Base-by-base conservation (phyloP, 2,329 filamentous ascomycete species). In the Trichoderma sp. region DNA sequence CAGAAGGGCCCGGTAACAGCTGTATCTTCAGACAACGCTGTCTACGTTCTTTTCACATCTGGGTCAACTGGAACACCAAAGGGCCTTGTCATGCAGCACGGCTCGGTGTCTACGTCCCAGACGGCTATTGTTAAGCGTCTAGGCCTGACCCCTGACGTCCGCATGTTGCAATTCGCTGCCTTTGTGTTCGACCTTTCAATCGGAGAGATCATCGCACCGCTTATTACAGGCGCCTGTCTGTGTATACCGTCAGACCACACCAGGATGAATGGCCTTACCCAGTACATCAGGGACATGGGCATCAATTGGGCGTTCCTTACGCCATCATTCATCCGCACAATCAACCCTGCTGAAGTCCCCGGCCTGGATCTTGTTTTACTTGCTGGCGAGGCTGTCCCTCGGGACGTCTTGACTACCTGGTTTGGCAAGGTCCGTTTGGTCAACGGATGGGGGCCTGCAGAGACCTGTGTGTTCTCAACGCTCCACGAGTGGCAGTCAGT, bases 41-140 rank as follows among this genome's bases (percentile, higher is more conserved):
- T 67, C 0, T 73, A 72, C 44, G 62, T 72, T 1, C 43, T 73
- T 0, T 73, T 73, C 28, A 73, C 71, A 0, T 72, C 70, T 2
- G 72, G 71, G 10, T 68, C 66, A 5, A 73, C 72, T 0, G 72
- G 71, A 7, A 66, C 52, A 6, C 71, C 72, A 0, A 73, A 73
- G 41, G 71, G 70, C 3, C 60, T 72, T 2, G 59, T 71, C 3
- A 66, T 72, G 26, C 67, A 69, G 30, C 71, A 73, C 44, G 63
- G 54, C 7, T 67, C 67, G 2, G 28, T 66, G 17, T 45, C 54
- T 47, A 65, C 65, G 12, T 63, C 57, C 44, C 57, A 65, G 6
- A 64, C 62, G 6, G 58, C 65, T 26, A 66, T 65, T 7, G 60
- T 45, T 10, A 61, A 68, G 44, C 50, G 55, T 14, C 57, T 67